Evolutionary conservation across 352 stramenopile species (phyloP).

Genomic region (Pythium utonaiense): DNA sequence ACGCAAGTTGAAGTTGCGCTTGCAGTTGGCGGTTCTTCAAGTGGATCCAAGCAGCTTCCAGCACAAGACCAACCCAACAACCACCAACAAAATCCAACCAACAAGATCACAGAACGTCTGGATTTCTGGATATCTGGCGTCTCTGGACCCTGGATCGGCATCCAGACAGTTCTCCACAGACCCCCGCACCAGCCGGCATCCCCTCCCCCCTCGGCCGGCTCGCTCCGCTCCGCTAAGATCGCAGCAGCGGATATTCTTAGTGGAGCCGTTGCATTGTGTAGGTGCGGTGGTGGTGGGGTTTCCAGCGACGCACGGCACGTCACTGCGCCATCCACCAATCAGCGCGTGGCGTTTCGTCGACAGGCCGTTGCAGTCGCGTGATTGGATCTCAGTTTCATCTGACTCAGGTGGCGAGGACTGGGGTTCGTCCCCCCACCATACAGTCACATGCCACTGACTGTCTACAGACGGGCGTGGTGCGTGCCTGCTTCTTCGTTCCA

Average conservation of each 20-base stretch:
- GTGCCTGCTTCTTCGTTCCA: neutral
- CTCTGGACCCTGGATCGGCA: neutral
- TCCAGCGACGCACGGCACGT: conserved; percentile 13
- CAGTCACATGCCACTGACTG: conserved; percentile 1
- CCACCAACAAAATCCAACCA: neutral
- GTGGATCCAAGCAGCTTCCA: conserved; percentile 3
- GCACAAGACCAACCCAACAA: neutral
- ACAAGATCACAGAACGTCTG: neutral
- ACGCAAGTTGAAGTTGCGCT: conserved; percentile 26
- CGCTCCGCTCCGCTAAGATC: conserved; percentile 9
- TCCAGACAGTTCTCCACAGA: neutral
- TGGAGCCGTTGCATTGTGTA: too few species aligned
- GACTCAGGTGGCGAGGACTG: conserved; percentile 12
- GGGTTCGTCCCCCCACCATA: neutral
- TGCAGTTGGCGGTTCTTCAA: conserved; percentile 26
- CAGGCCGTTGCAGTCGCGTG: neutral
- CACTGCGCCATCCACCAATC: conserved; percentile 10
- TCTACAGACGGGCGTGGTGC: neutral
- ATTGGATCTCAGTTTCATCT: neutral
- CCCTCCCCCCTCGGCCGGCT: neutral
- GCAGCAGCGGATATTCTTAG: neutral
- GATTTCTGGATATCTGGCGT: neutral
- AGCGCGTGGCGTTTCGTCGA: conserved; percentile 5
- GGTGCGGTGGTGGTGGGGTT: too few species aligned
- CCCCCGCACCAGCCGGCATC: neutral